Evolutionary conservation across 306 rosid genomes (phyloP).

Genomic region (Begonia loranthoides): DNA sequence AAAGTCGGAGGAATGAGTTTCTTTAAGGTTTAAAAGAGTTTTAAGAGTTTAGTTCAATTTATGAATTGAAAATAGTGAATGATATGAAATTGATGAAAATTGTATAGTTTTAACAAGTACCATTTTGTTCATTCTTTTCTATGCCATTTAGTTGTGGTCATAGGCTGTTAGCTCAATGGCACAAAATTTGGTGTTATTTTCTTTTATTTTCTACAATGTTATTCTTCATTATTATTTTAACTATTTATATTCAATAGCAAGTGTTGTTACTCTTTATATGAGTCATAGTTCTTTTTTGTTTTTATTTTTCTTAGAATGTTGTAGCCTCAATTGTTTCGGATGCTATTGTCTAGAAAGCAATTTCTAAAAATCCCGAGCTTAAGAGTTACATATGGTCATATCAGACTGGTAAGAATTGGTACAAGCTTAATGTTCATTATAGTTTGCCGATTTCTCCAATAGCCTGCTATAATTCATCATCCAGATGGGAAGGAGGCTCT

Average conservation of each 20-base stretch:
- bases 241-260: not conserved
- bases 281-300: not conserved
- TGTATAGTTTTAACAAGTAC: too few relatives aligned
- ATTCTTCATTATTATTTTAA: not conserved
- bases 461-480: not conserved
- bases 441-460: not conserved
- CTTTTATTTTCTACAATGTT: too few relatives aligned
- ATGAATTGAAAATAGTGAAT: too few relatives aligned
- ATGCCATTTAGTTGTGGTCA: too few relatives aligned
- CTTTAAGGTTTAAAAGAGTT: too few relatives aligned
- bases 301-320: constrained; percentile 38
- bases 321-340: constrained; percentile 71
- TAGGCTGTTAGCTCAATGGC: not conserved
- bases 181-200: too few relatives aligned
- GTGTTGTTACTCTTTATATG: not conserved
- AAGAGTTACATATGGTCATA: constrained; percentile 34
- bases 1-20: too few relatives aligned
- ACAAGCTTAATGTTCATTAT: not conserved
- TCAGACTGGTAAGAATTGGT: constrained; percentile 19
- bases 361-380: constrained; percentile 42
- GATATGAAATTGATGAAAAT: too few relatives aligned
- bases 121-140: not conserved
- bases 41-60: too few relatives aligned
- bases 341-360: constrained; percentile 52
- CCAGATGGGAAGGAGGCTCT: not conserved